A percentile compares a stretch with the other conserved stretches of the same genome.
phyloP scores from a whole-genome alignment of 257 asterid species.

The Solanum dulcamara region DNA sequence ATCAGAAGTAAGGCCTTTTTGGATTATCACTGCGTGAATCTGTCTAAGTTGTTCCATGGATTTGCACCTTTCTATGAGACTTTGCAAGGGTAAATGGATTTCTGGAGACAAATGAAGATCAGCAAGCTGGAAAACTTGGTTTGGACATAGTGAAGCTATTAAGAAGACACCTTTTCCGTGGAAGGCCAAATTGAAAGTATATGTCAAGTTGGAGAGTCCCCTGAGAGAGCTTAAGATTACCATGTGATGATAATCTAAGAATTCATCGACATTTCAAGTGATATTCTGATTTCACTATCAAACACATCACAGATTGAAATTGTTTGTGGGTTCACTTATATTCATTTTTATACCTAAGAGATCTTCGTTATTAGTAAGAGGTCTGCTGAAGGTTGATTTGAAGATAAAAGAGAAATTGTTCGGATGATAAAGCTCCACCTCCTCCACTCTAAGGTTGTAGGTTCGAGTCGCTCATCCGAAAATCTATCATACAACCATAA shows the following conservation, averaged over 20 bases:
- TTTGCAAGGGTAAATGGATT: not conserved
- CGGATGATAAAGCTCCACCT: not conserved
- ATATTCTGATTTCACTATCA: not conserved
- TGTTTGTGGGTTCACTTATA: no score
- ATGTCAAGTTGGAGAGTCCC: not conserved
- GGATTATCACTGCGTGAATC: slow-evolving; percentile 5
- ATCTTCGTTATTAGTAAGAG: not conserved
- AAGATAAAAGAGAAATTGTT: no score
- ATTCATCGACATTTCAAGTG: not conserved
- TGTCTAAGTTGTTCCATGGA: slow-evolving; percentile 9
- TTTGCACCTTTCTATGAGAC: not conserved
- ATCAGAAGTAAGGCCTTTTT: not conserved
- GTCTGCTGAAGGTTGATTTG: not conserved
- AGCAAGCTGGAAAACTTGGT: not conserved
- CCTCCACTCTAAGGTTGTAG: not conserved
- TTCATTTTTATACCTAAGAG: not conserved
- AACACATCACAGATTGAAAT: not conserved
- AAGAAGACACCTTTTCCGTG: not conserved
- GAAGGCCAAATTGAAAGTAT: not conserved
- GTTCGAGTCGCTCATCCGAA: not conserved
- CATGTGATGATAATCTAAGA: not conserved
- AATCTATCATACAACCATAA: not conserved
- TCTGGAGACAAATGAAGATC: not conserved
- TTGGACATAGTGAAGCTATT: not conserved
- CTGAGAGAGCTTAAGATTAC: not conserved